phyloP scores from a whole-genome alignment of 306 rosid genomes.

The Trifolium repens region DNA sequence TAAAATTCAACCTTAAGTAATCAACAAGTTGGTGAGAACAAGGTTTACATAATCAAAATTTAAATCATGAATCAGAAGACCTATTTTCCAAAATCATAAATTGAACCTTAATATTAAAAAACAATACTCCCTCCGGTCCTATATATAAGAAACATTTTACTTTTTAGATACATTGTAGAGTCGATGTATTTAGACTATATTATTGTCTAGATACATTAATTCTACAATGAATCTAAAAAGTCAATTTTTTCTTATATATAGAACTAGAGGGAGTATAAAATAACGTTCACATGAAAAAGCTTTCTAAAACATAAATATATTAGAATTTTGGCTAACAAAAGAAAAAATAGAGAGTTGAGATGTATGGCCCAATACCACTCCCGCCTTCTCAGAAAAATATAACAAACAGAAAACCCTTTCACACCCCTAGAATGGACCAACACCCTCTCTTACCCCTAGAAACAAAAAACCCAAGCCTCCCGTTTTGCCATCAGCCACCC shows the following conservation, averaged over 20 bases:
- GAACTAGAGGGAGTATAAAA: no score
- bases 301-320: not conserved
- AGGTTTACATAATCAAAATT: not conserved
- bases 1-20: slow-evolving; percentile 2
- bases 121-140: no score
- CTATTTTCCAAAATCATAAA: not conserved
- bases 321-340: not conserved
- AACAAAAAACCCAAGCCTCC: not conserved
- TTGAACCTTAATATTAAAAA: not conserved
- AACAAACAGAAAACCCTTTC: not conserved
- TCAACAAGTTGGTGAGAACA: slow-evolving; percentile 13
- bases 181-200: no score
- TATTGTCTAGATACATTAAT: no score
- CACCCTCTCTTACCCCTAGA: not conserved
- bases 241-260: no score
- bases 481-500: not conserved
- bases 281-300: not conserved
- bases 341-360: not conserved
- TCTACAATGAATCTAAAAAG: no score
- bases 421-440: no score
- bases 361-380: not conserved
- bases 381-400: not conserved
- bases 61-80: not conserved
- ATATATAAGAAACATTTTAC: no score
- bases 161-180: no score